Conservation (phyloP, 2,329 filamentous ascomycete genomes). For the Ophiosphaerella korrae region DNA sequence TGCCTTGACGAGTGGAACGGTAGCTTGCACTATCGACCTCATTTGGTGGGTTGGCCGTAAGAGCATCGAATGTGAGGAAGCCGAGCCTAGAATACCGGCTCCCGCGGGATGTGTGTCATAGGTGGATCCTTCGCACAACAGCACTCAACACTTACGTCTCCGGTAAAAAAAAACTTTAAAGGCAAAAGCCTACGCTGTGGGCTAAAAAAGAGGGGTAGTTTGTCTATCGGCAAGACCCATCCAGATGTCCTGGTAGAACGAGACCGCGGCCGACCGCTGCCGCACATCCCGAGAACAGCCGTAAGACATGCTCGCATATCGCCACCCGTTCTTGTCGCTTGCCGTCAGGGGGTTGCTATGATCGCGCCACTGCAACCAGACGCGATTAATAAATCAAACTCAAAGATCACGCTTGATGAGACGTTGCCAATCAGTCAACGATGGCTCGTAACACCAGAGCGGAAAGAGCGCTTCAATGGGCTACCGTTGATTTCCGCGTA, state of each 20-base stretch:
- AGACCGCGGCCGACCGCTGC: conserved; percentile 3
- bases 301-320: conserved; percentile 4
- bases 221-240: not conserved
- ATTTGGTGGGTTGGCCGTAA: not conserved
- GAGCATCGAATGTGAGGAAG: conserved; percentile 1
- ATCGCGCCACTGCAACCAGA: not conserved
- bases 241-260: not conserved
- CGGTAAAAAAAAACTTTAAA: conserved; percentile 6
- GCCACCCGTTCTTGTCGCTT: not conserved
- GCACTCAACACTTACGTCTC: not conserved
- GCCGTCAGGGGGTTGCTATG: not conserved
- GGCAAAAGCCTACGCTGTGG: not conserved
- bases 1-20: not conserved
- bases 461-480: not conserved
- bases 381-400: not conserved
- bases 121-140: conserved; percentile 6
- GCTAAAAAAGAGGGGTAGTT: conserved; percentile 5
- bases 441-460: not conserved
- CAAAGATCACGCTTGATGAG: not conserved
- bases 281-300: not conserved
- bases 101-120: conserved; percentile 25
- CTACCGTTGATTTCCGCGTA: conserved; percentile 7
- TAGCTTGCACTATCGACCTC: not conserved
- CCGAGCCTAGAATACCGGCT: not conserved
- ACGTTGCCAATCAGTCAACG: not conserved